Evolutionary conservation across 2,329 filamentous ascomycete genomes (phyloP).

Genomic region (Curvularia hawaiiensis): DNA sequence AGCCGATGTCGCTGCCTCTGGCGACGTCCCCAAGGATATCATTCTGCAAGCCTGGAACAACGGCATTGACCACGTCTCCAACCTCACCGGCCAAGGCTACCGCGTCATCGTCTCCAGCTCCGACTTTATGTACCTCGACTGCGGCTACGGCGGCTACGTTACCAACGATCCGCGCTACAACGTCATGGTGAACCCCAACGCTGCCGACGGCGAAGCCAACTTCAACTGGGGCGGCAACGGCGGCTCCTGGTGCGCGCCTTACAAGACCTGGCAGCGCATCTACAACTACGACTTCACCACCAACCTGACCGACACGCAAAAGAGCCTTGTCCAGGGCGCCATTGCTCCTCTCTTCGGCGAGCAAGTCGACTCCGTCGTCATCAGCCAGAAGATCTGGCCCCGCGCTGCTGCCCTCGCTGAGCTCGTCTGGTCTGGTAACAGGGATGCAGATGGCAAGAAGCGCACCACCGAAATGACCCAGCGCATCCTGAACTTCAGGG

Average conservation of each 20-base stretch:
- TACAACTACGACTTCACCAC: slow-evolving; percentile 63
- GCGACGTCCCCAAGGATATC: slow-evolving; percentile 56
- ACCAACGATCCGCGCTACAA: slow-evolving; percentile 63
- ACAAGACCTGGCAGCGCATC: slow-evolving; percentile 66
- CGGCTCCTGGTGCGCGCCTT: slow-evolving; percentile 63
- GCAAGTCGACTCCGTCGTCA: slow-evolving; percentile 59
- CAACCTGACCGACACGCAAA: slow-evolving; percentile 54
- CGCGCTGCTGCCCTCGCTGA: slow-evolving; percentile 62
- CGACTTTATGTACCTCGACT: slow-evolving; percentile 64
- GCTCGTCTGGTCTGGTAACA: slow-evolving; percentile 62
- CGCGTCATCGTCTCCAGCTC: slow-evolving; percentile 62
- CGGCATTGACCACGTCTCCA: slow-evolving; percentile 57
- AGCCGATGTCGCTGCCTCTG: slow-evolving; percentile 50
- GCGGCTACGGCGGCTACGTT: slow-evolving; percentile 60
- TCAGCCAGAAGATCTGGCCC: slow-evolving; percentile 61
- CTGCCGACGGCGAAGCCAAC: slow-evolving; percentile 45
- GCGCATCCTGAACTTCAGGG: slow-evolving; percentile 63
- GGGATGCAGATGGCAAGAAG: slow-evolving; percentile 56
- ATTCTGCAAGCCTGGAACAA: slow-evolving; percentile 63
- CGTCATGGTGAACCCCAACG: slow-evolving; percentile 58
- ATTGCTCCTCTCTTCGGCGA: slow-evolving; percentile 60
- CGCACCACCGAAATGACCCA: slow-evolving; percentile 60
- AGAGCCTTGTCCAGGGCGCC: slow-evolving; percentile 58
- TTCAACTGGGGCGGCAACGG: slow-evolving; percentile 62
- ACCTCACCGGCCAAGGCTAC: slow-evolving; percentile 57